Base-by-base conservation (phyloP, 805 yeast genomes). In the Vanderwaltozyma yarrowii region DNA sequence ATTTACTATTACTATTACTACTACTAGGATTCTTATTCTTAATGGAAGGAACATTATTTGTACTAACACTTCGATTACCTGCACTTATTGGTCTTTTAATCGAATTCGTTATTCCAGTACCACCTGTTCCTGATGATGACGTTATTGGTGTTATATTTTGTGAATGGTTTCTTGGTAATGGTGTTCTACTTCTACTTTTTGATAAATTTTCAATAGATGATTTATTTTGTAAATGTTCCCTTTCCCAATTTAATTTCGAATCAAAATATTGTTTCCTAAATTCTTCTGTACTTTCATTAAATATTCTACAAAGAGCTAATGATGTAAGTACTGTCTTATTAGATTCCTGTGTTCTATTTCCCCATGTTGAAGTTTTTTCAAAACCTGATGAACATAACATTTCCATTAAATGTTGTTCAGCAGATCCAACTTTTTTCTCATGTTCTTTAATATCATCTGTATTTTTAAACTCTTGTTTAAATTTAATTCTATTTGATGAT, bases 371-470 rank as follows among this genome's bases (percentile, higher is more conserved):
- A 17, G 66, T 67, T 12, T 71, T 60, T 6, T 66, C 60, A 47
- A 86, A 83, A 1, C 97, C 97, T 0, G 92, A 78, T 0, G 88
- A 70, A 50, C 95, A 84, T 37, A 89, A 70, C 97, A 89, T 89
- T 41, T 86, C 95, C 60, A 84, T 71, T 32, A 89, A 68, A 60
- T 88, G 96, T 58, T 80, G 87, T 58, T 89, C 97, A 1, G 97
- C 96, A n/a, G 94, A 78, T 6, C 84, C 86, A 41, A 80, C 58
- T 19, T 65, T 65, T 65, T 47, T 92, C 17, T 39, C 37, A 9
- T 18, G n/a, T 12, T 20, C 21, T 12, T 34, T 34, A 30, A 12
- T 16, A n/a, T 32, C 18, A n/a, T 14, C 18, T 8, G 19, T n/a
- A 3, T 17, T 14, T 4, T 18, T 15, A 31, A 26, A 31, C 38